Evolutionary conservation across 192 early-diverging fungal species (phyloP).

Genomic region (Cladochytrium replicatum): DNA sequence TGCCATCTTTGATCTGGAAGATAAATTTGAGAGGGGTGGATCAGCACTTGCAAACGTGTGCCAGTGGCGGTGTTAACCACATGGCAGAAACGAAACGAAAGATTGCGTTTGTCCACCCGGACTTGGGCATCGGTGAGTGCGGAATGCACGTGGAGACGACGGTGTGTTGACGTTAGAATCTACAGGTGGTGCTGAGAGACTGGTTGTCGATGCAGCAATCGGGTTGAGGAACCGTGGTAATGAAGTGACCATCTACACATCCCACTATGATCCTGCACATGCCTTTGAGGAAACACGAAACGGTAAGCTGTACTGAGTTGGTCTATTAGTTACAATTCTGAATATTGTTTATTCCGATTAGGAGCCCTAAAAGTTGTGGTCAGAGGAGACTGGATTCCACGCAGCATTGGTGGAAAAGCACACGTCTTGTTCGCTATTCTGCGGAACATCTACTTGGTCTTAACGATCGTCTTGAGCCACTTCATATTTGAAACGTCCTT

Average conservation of each 20-base stretch:
- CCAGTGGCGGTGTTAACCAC: too few relatives aligned
- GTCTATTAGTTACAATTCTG: background rate
- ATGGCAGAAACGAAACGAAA: conserved; percentile 11
- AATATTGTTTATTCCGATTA: conserved; percentile 10
- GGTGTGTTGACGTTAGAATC: background rate
- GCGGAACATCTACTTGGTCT: conserved; percentile 57
- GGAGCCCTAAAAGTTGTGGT: conserved; percentile 70
- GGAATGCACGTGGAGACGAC: background rate
- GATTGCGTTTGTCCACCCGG: conserved; percentile 84
- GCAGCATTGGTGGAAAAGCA: conserved; percentile 56
- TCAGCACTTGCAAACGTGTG: too few relatives aligned
- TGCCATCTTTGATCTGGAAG: too few relatives aligned
- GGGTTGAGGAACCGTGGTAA: conserved; percentile 74
- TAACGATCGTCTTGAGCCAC: conserved; percentile 31
- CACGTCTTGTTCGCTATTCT: conserved; percentile 77
- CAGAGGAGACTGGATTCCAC: conserved; percentile 64
- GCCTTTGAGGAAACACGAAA: conserved; percentile 88
- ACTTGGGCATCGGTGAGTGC: conserved; percentile 76
- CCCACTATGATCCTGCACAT: conserved; percentile 78
- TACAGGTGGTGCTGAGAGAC: conserved; percentile 82
- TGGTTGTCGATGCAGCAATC: conserved; percentile 85
- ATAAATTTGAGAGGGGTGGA: too few relatives aligned
- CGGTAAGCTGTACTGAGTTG: conserved; percentile 31
- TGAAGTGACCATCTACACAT: conserved; percentile 72
- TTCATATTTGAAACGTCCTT: conserved; percentile 26